phyloP scores from a whole-genome alignment of 192 early-diverging fungal species.

The Jimgerdemannia lactiflua region DNA sequence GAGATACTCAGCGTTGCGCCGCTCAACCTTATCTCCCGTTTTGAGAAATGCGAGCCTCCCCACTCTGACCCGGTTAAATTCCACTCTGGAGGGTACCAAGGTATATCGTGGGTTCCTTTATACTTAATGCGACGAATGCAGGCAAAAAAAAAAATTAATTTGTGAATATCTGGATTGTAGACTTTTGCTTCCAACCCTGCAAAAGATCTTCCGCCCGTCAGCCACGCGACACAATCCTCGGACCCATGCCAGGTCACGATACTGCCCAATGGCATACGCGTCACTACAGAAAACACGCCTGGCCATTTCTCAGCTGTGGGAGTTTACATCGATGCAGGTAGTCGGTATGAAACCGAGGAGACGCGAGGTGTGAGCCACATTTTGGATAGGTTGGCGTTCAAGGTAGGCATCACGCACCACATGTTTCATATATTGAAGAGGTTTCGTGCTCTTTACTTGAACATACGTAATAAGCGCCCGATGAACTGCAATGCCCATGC shows the following conservation, averaged over 20 bases:
- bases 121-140: no score
- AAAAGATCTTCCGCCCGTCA: no score
- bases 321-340: slow-evolving; percentile 89
- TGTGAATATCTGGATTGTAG: no score
- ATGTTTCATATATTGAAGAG: background rate
- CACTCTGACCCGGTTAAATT: no score
- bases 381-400: slow-evolving; percentile 92
- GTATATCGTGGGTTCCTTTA: no score
- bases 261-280: slow-evolving; percentile 86
- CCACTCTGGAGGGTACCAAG: no score
- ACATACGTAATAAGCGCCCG: background rate
- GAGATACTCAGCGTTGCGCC: no score
- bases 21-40: no score
- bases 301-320: slow-evolving; percentile 92
- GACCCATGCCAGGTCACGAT: slow-evolving; percentile 60
- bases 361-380: slow-evolving; percentile 81
- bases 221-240: slow-evolving; percentile 14
- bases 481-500: background rate
- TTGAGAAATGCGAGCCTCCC: no score
- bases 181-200: no score
- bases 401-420: slow-evolving; percentile 43
- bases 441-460: no score
- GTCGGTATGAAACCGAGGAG: slow-evolving; percentile 71
- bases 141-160: no score
- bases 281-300: slow-evolving; percentile 75